Percentiles rank a stretch among this genome's conserved stretches.
phyloP scores from a whole-genome alignment of 495 filamentous ascomycete genomes.

The Aspergillus cavernicola region DNA sequence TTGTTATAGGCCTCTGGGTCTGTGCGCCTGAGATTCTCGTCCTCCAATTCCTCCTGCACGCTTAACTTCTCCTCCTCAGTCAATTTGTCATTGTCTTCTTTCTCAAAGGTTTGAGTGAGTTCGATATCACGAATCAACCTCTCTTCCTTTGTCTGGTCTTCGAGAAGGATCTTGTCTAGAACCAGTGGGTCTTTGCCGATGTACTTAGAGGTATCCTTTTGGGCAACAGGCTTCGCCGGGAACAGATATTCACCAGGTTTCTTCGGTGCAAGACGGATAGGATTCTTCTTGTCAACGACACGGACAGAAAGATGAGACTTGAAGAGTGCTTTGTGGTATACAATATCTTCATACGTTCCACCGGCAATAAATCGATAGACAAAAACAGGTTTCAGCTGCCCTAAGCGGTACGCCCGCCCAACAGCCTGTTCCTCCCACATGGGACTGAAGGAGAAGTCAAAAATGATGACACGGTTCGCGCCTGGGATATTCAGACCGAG shows the following conservation, averaged over 20 bases:
- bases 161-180: constrained; percentile 62
- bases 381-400: constrained; percentile 77
- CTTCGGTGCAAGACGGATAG: constrained; percentile 51
- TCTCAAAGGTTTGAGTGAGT: constrained; percentile 56
- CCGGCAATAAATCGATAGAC: constrained; percentile 82
- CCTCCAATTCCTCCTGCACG: constrained; percentile 38
- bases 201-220: constrained; percentile 50
- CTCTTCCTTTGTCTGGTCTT: constrained; percentile 15
- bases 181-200: constrained; percentile 62
- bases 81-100: constrained; percentile 52
- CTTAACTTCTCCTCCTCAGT: constrained; percentile 52
- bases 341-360: constrained; percentile 72
- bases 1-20: constrained; percentile 37
- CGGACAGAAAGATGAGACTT: constrained; percentile 75
- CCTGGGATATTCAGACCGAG: constrained; percentile 77
- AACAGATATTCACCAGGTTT: constrained; percentile 52
- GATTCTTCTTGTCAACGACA: constrained; percentile 81
- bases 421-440: constrained; percentile 83
- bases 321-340: constrained; percentile 70
- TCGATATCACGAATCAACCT: constrained; percentile 49
- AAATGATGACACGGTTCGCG: constrained; percentile 84
- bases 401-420: constrained; percentile 81
- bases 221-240: constrained; percentile 47
- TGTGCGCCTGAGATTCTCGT: constrained; percentile 44
- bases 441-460: constrained; percentile 82